These are phyloP conservation scores for Chaetomiaceae sp. DNA, from an alignment of 2,329 filamentous ascomycete genomes.

Conservation along the genomic window DNA sequence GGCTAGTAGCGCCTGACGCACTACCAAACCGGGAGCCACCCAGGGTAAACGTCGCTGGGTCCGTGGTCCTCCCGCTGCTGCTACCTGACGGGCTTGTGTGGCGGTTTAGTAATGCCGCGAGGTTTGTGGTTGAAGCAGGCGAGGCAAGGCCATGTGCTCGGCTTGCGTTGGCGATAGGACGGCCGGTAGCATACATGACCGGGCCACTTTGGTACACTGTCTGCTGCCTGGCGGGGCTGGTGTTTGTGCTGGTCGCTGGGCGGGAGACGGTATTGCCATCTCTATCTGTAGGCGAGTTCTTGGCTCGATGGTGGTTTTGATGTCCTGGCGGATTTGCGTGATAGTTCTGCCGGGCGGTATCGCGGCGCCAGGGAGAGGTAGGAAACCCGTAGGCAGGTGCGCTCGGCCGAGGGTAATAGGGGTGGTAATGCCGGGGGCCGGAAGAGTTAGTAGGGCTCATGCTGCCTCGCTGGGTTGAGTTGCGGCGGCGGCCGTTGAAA, in stretches of 20 bases:
- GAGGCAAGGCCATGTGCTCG: too few species aligned
- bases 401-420: not conserved
- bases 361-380: not conserved
- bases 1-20: too few species aligned
- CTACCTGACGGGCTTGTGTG: too few species aligned
- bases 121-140: too few species aligned
- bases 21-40: too few species aligned
- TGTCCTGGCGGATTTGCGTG: not conserved
- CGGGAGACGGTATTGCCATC: not conserved
- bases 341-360: not conserved
- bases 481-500: not conserved
- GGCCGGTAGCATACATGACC: not conserved
- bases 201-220: not conserved
- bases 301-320: too few species aligned
- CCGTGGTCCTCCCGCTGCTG: too few species aligned
- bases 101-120: too few species aligned
- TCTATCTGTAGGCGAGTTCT: not conserved
- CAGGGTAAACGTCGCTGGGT: too few species aligned
- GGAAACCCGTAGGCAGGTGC: not conserved
- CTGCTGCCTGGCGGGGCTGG: not conserved
- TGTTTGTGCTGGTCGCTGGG: not conserved
- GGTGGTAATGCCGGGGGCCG: constrained; percentile 1
- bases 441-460: not conserved
- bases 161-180: not conserved
- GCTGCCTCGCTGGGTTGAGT: not conserved